Percentiles rank a stretch among this genome's conserved stretches.
Evolutionary conservation across 2,329 filamentous ascomycete species (phyloP).

Genomic region (Stagonosporopsis cucurbitacearum): DNA sequence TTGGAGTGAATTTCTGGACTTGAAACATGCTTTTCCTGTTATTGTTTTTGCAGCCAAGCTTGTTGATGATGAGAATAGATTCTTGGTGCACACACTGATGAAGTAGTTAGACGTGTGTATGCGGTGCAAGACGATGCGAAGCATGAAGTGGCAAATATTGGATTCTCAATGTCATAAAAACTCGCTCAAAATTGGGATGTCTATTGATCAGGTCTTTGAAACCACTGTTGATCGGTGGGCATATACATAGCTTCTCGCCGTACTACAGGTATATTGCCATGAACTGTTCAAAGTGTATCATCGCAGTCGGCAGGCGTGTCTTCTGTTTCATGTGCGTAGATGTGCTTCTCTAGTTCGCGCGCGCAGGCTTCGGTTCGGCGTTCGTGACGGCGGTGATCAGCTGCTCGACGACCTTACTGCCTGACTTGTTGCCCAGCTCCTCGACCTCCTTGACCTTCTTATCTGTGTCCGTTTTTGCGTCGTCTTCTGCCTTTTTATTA

Average conservation of each 20-base stretch:
- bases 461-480: constrained; percentile 82
- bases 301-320: background rate
- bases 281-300: background rate
- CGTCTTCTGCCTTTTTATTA: constrained; percentile 74
- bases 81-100: background rate
- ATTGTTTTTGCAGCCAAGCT: background rate
- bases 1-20: background rate
- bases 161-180: background rate
- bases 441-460: constrained; percentile 82
- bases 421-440: constrained; percentile 77
- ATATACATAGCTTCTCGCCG: constrained; percentile 17
- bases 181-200: constrained; percentile 16
- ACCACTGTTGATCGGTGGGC: constrained; percentile 8
- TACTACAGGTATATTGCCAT: background rate
- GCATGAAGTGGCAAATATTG: background rate
- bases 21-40: background rate
- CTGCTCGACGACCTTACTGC: constrained; percentile 80
- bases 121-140: background rate
- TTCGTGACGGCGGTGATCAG: constrained; percentile 85
- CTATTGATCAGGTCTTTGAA: constrained; percentile 21
- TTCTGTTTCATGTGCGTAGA: background rate
- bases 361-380: constrained; percentile 74
- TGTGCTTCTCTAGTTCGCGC: constrained; percentile 17
- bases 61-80: background rate
- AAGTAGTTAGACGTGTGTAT: background rate